Percentiles rank a stretch among this genome's conserved stretches.
phyloP scores from a whole-genome alignment of 495 filamentous ascomycete species.

The Corynascus novoguineensis region DNA sequence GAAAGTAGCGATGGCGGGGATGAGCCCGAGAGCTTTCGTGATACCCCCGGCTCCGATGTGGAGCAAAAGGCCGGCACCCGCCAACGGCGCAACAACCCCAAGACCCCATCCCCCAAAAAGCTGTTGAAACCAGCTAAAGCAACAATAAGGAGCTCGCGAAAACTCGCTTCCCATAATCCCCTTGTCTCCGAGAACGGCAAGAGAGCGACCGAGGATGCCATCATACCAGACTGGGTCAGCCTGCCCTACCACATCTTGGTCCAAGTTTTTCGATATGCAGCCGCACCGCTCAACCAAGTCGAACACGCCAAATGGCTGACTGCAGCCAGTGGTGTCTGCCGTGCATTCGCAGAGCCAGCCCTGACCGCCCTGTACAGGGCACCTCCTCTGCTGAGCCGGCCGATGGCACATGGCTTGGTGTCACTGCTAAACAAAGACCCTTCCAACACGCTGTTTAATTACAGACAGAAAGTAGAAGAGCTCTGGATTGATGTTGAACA shows the following conservation, averaged over 20 bases:
- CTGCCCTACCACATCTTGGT: constrained; percentile 69
- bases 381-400: constrained; percentile 52
- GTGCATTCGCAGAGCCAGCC: constrained; percentile 65
- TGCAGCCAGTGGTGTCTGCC: constrained; percentile 55
- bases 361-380: constrained; percentile 65
- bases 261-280: constrained; percentile 61
- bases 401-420: constrained; percentile 40
- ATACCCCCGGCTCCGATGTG: constrained; percentile 7
- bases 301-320: constrained; percentile 56
- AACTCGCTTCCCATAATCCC: neutral
- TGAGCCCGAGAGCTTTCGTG: constrained; percentile 1
- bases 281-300: constrained; percentile 54
- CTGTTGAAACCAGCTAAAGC: neutral
- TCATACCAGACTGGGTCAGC: constrained; percentile 60
- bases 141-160: neutral
- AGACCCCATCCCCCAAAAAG: neutral
- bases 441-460: constrained; percentile 43
- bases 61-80: constrained; percentile 2
- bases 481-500: constrained; percentile 58
- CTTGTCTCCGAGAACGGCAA: neutral
- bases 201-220: constrained; percentile 1
- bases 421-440: constrained; percentile 33
- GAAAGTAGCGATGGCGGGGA: constrained; percentile 20
- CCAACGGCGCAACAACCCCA: neutral
- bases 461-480: constrained; percentile 63